Conservation (phyloP, 139 green algal genomes). For the Micractinium conductrix region DNA sequence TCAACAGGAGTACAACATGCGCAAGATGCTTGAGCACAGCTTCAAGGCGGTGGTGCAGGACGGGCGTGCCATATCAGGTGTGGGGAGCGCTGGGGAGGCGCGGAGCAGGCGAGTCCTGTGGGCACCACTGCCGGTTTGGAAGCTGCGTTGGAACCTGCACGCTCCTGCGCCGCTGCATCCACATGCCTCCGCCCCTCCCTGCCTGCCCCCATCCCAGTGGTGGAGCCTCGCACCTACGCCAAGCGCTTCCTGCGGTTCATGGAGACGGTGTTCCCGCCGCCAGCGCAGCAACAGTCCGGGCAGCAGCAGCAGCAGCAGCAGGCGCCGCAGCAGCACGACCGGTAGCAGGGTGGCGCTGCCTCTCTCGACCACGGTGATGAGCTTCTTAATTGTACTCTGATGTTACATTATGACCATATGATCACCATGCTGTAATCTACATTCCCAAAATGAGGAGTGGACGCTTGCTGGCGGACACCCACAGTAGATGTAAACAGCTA, state of each 20-base stretch:
- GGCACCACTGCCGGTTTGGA: too few relatives aligned
- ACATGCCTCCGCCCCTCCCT: neutral
- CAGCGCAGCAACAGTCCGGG: neutral
- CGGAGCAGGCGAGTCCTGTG: too few relatives aligned
- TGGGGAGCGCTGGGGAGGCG: neutral
- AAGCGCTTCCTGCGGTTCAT: slow-evolving; percentile 82
- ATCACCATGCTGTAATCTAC: too few relatives aligned
- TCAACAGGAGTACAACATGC: slow-evolving; percentile 85
- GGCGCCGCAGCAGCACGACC: neutral
- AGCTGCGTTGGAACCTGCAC: too few relatives aligned
- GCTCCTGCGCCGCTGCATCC: neutral
- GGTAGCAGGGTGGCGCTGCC: too few relatives aligned
- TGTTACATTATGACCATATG: too few relatives aligned
- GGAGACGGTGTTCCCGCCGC: slow-evolving; percentile 50
- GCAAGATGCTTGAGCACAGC: slow-evolving; percentile 88
- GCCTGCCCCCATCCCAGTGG: slow-evolving; percentile 42
- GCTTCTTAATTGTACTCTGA: too few relatives aligned
- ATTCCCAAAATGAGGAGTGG: too few relatives aligned
- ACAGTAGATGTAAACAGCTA: too few relatives aligned
- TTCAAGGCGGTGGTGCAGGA: slow-evolving; percentile 85
- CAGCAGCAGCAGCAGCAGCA: neutral
- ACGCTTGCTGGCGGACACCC: too few relatives aligned
- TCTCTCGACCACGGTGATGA: too few relatives aligned
- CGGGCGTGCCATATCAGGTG: slow-evolving; percentile 71
- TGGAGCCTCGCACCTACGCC: slow-evolving; percentile 81